Base-by-base conservation (phyloP, 2,329 filamentous ascomycete species). In the Byssochlamys sp. region DNA sequence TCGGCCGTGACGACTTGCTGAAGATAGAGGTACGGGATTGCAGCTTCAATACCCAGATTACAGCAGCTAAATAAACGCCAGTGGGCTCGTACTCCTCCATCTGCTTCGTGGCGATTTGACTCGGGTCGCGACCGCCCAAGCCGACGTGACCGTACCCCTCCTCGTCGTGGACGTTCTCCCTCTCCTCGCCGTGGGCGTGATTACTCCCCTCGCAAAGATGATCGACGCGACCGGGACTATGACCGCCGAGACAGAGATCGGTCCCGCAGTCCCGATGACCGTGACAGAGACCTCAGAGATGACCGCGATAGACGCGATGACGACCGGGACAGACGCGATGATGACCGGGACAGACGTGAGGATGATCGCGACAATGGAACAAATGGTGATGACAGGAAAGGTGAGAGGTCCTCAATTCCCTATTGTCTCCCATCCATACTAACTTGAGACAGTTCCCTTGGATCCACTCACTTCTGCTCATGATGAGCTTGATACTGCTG, bases 81-180 rank as follows among this genome's bases (percentile, higher is more conserved):
- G 94, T 99, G 94, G 94, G 94, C 94, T 68, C 90, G 94, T 68
- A 99, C 94, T 69, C 94, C 94, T 68, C 94, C 94, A 54, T 97
- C 94, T 65, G 94, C 94, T 55, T 97, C 91, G 29, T 99, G 94
- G 94, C 89, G 94, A 61, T 99, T 99, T 73, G 94, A 96, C 75
- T 91, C 90, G 65, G 92, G 91, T 60, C 85, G 88, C 69, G 88
- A 90, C 68, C 88, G 75, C 62, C 71, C 55, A 39, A 57, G 73
- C 31, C 76, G 77, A 52, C 77, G 80, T 63, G 79, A 87, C 65
- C 87, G 90, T 60, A 88, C 89, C 61, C 88, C 88, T 57, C 90
- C 90, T 62, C 87, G 90, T 63, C 86, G 88, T 66, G 83, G 85
- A 53, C 71, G 88, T 58, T 81, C 80, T 53, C 79, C 80, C 57